Base-by-base conservation (phyloP, 176 grass and related monocot genomes). In the Musa schizocarpa region DNA sequence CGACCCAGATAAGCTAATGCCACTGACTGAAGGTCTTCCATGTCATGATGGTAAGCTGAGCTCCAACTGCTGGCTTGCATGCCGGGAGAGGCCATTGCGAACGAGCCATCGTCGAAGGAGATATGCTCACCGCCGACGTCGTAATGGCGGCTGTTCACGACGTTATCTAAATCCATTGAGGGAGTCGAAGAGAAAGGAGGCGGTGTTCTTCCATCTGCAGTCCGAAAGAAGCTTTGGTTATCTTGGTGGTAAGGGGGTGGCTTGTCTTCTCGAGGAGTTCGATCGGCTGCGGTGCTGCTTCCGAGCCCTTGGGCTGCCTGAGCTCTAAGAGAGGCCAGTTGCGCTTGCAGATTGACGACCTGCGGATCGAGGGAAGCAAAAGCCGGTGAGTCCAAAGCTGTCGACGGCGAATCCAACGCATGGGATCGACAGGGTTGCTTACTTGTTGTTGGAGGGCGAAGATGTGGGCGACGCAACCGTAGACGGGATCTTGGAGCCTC, bases 401-500 rank as follows among this genome's bases (percentile, higher is more conserved):
- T 62, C 20, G 14, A 62, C 59, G 76, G 53, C 34, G 27, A 66
- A 50, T 64, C 34, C 63, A 9, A 78, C 65, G 11, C 23, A 54
- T 34, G 10, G 57, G 22, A 14, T n/a, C 78, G 62, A 23, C 17
- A 23, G 61, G 54, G 4, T n/a, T 19, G 21, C n/a, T 20, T 68
- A 95, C 92, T 81, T 97, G 90, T 65, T 97, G 94, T 77, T 97
- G 94, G 71, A 97, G 90, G 16, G 94, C 90, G 77, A 97, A 97
- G 77, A 97, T 93, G 73, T 97, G 94, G 19, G 94, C 86, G 52
- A 97, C 90, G 83, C 94, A 97, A 26, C 94, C 94, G 48, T 97
- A 97, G 74, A 97, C 86, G 63, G 94, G 94, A 74, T 97, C 94
- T 43, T 92, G 88, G 0, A 97, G 90, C 5, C 94, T 76, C 0